phyloP scores from a whole-genome alignment of 805 yeast species.

The Metschnikowia arizonensis region DNA sequence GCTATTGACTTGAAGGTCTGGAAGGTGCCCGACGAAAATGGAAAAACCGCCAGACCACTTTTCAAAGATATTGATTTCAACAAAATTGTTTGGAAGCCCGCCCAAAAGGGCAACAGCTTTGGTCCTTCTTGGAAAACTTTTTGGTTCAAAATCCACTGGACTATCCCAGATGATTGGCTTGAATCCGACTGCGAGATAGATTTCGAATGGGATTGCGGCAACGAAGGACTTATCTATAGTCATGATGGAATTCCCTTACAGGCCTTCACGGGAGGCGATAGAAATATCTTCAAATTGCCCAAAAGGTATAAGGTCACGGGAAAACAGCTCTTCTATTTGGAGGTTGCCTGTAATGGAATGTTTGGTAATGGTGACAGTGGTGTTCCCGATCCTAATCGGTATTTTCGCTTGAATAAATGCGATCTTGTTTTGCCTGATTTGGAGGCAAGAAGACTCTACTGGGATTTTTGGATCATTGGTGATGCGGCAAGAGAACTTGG shows the following conservation, averaged over 20 bases:
- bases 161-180: slow-evolving; percentile 61
- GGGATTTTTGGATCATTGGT: slow-evolving; percentile 83
- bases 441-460: slow-evolving; percentile 70
- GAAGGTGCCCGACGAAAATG: slow-evolving; percentile 61
- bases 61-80: slow-evolving; percentile 54
- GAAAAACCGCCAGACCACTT: slow-evolving; percentile 54
- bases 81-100: slow-evolving; percentile 46
- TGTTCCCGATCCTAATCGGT: slow-evolving; percentile 70
- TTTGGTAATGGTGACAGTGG: slow-evolving; percentile 66
- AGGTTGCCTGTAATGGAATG: slow-evolving; percentile 93
- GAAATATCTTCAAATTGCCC: slow-evolving; percentile 63
- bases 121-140: slow-evolving; percentile 98
- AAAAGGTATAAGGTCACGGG: slow-evolving; percentile 46
- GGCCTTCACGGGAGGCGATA: slow-evolving; percentile 84
- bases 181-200: slow-evolving; percentile 45
- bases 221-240: slow-evolving; percentile 80
- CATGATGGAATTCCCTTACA: slow-evolving; percentile 64
- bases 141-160: slow-evolving; percentile 74
- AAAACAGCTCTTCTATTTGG: slow-evolving; percentile 71
- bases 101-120: slow-evolving; percentile 67
- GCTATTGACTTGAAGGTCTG: slow-evolving; percentile 59
- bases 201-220: slow-evolving; percentile 79
- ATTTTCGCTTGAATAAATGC: slow-evolving; percentile 62
- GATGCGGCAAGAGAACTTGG: slow-evolving; percentile 89
- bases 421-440: slow-evolving; percentile 79